Conservation (phyloP, 495 filamentous ascomycete genomes). For the Aspergillus leporis region DNA sequence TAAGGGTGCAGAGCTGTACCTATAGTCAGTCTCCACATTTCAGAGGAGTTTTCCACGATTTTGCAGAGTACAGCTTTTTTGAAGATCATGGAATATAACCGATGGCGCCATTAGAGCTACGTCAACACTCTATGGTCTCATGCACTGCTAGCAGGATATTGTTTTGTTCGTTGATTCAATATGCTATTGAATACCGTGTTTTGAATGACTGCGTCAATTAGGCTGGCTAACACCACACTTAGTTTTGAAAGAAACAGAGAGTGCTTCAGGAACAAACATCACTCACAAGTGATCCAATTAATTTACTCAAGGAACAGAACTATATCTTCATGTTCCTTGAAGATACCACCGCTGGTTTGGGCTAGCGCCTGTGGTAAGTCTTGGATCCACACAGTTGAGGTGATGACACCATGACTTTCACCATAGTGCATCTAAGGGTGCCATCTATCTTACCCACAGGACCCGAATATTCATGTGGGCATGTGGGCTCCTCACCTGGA, state of each 20-base stretch:
- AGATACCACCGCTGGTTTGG: background rate
- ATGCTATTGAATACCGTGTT: background rate
- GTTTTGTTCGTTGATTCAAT: background rate
- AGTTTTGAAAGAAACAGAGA: background rate
- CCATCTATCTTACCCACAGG: background rate
- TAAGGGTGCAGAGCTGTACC: constrained; percentile 14
- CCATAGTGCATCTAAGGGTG: background rate
- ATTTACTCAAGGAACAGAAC: constrained; percentile 5
- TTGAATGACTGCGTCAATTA: background rate
- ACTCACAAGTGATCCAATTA: background rate
- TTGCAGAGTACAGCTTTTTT: background rate
- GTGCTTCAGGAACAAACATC: background rate
- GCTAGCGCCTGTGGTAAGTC: background rate
- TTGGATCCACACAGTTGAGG: background rate
- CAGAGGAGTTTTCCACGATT: constrained; percentile 4
- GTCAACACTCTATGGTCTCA: background rate
- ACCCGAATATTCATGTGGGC: constrained; percentile 13
- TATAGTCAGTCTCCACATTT: constrained; percentile 13
- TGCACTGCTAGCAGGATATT: background rate
- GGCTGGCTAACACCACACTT: background rate
- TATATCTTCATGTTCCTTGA: background rate
- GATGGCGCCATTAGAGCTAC: background rate
- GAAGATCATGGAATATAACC: background rate
- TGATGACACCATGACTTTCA: constrained; percentile 17
- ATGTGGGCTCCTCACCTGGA: constrained; percentile 21